Evolutionary conservation across 2,329 filamentous ascomycete species (phyloP), one percentile per base, ranked within the genome.

Genomic region (Venturia carpophila): DNA sequence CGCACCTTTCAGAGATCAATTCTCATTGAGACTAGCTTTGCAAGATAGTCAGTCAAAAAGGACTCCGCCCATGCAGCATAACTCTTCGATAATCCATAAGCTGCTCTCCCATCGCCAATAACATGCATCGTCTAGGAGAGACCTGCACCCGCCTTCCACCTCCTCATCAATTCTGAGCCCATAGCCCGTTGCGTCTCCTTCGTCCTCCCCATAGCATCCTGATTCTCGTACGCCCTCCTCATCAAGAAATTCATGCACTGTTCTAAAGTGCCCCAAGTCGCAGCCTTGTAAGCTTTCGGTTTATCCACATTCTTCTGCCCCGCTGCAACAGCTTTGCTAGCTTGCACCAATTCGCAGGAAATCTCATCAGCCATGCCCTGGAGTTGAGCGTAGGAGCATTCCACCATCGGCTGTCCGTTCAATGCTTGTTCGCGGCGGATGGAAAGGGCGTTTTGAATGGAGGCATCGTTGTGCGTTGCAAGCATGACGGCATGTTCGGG

Each of bases 281-380:
- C 79, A 68, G 80, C 81, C 74, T 86, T 86, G 70, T 80, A 82
- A 2, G 82, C 80, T 66, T 75, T 77, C 19, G 79, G 79, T 7
- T 71, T 69, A 61, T 80, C 77, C 65, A 71, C 69, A 68, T 74
- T 73, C 45, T 74, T 70, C 62, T 76, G 73, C 13, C 77, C 75
- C 41, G 75, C 79, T 7, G 17, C 52, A 15, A 76, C 71, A 64
- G 74, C 70, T 71, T 74, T 69, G 24, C 73, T 69, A 39, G 77
- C 76, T 66, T 83, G 76, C 19, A 86, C 73, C 0, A 86, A 73
- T 3, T 77, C 76, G 69, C 83, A 82, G 66, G 88, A 91, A 63
- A 97, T 86, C 73, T 97, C 92, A 70, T 97, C 93, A 1, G 93
- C 93, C 93, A 97, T 97, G 49, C 93, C 92, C 79, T 93, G 89